Evolutionary conservation across 2,329 filamentous ascomycete species (phyloP), one percentile per base, ranked within the genome.

Genomic region (Ophiostoma tasmaniense): DNA sequence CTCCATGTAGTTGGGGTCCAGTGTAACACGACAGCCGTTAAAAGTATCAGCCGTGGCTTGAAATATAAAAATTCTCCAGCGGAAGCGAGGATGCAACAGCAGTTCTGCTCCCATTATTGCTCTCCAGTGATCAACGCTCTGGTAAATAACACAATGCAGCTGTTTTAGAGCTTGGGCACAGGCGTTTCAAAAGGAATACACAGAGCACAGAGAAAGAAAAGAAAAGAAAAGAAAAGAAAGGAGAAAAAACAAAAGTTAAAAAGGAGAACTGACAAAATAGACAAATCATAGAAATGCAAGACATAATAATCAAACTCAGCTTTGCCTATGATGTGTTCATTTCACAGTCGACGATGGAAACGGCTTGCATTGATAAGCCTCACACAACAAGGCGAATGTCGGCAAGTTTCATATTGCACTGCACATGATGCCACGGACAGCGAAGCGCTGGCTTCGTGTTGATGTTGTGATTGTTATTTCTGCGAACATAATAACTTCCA

Each of bases 31-130:
- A 37, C 33, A 37, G 20, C 61, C 61, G 61, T 64, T 37, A 33
- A 14, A 35, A n/a, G 30, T 33, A 28, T 20, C 8, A 39, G 61
- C 20, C 20, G 33, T 64, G 33, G 61, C 33, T 35, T 37, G 10
- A 37, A 37, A 33, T 10, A 22, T 13, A 64, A 33, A 20, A 64
- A 37, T n/a, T 37, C 30, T 35, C 59, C 28, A 62, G 20, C 30
- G 42, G 67, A 68, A 65, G 67, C 62, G 62, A 64, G 35, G 30
- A 22, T 45, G n/a, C 42, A 42, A 25, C 66, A 62, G 55, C 55
- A 14, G 5, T 8, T 33, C 20, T 20, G 59, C 25, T 55, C 22
- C 22, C 8, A 55, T 28, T 28, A 22, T 3, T 55, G 13, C 39
- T 55, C 22, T 55, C 50, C 8, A 55, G 7, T 55, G n/a, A 55